Evolutionary conservation across 2,329 filamentous ascomycete species (phyloP).

Genomic region (Neonectria coccinea): DNA sequence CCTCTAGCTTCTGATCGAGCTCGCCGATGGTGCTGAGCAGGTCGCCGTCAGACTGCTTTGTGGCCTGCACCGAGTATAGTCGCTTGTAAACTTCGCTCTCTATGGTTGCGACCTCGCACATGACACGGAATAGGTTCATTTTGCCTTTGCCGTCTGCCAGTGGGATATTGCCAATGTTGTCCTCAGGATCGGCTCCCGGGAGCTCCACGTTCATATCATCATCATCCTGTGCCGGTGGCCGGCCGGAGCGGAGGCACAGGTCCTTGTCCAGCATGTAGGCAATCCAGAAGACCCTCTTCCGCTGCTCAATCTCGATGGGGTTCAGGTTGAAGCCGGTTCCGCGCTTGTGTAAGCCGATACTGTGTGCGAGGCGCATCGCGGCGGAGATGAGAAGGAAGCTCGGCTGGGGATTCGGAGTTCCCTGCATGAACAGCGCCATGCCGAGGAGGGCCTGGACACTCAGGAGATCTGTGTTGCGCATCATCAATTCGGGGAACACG

Average conservation of each 20-base stretch:
- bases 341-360: conserved; percentile 93
- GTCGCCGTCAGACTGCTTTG: conserved; percentile 92
- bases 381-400: conserved; percentile 91
- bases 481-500: conserved; percentile 90
- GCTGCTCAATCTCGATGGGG: conserved; percentile 92
- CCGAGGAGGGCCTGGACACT: conserved; percentile 94
- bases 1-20: conserved; percentile 87
- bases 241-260: conserved; percentile 68
- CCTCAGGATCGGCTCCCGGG: conserved; percentile 87
- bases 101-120: conserved; percentile 92
- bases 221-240: conserved; percentile 72
- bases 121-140: conserved; percentile 92
- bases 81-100: conserved; percentile 94
- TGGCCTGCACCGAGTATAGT: conserved; percentile 91
- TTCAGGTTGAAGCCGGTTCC: conserved; percentile 94
- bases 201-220: conserved; percentile 94
- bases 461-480: conserved; percentile 94
- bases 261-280: conserved; percentile 75
- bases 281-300: conserved; percentile 75
- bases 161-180: conserved; percentile 95
- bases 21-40: conserved; percentile 96
- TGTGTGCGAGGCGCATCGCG: conserved; percentile 90
- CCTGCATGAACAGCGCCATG: conserved; percentile 94
- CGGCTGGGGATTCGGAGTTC: conserved; percentile 95
- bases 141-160: conserved; percentile 89